Percentiles rank a stretch among this genome's conserved stretches.
Conservation (phyloP, 768 basidiomycete genomes). For the Boletus edulis region DNA sequence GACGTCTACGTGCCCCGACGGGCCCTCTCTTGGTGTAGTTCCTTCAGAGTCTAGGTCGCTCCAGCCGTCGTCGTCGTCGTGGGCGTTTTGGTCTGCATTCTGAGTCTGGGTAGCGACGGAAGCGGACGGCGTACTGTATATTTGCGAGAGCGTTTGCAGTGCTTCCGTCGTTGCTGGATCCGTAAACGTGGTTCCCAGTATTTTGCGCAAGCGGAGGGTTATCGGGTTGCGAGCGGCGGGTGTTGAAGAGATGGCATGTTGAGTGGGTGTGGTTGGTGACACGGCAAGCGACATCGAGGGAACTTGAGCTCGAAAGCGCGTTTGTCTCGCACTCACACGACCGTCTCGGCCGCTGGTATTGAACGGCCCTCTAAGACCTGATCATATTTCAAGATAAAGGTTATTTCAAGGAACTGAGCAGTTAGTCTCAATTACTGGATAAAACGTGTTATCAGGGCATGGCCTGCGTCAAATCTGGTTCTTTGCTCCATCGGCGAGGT, state of each 20-base stretch:
- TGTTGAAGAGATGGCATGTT: background rate
- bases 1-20: conserved; percentile 25
- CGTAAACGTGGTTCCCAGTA: conserved; percentile 77
- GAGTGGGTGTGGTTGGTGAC: background rate
- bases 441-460: no score
- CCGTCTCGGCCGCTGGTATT: no score
- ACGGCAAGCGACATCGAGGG: background rate
- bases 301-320: no score
- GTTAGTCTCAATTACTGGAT: no score
- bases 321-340: no score
- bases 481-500: no score
- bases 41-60: conserved; percentile 18
- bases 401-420: no score
- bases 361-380: no score
- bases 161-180: conserved; percentile 79
- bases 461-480: no score
- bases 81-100: conserved; percentile 20
- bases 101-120: conserved; percentile 7
- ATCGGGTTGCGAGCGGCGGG: conserved; percentile 59
- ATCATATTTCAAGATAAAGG: no score
- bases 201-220: conserved; percentile 87
- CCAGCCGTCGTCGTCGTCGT: conserved; percentile 30
- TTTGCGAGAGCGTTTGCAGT: conserved; percentile 74
- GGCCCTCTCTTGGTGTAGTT: conserved; percentile 7
- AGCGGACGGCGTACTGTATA: conserved; percentile 49